phyloP scores from a whole-genome alignment of 495 filamentous ascomycete species.

The Annulohypoxylon moriforme region DNA sequence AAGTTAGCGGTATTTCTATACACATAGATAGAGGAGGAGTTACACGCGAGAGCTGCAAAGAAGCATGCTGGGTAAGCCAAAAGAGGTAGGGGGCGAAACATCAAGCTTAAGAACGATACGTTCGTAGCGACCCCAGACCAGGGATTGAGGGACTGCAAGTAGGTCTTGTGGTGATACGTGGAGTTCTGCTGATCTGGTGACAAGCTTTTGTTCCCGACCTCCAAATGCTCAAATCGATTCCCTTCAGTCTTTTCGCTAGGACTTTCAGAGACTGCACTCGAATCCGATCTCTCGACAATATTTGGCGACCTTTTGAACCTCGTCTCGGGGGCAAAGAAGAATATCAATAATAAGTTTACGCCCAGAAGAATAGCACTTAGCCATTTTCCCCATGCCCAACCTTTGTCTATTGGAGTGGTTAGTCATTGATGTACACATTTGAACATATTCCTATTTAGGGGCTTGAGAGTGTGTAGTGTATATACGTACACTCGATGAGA shows the following conservation, averaged over 20 bases:
- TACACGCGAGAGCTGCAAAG: constrained; percentile 19
- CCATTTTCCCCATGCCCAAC: constrained; percentile 26
- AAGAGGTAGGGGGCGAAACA: constrained; percentile 20
- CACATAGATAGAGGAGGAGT: neutral
- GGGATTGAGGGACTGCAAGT: constrained; percentile 7
- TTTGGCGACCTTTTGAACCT: constrained; percentile 8
- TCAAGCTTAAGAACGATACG: constrained; percentile 10
- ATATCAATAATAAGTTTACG: constrained; percentile 20
- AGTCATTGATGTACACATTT: neutral
- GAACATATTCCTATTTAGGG: neutral
- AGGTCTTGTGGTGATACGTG: constrained; percentile 7
- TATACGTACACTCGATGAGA: constrained; percentile 16
- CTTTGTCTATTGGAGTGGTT: neutral
- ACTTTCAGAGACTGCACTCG: neutral
- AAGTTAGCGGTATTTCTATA: neutral
- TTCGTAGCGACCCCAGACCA: constrained; percentile 11
- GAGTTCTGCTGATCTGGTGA: neutral
- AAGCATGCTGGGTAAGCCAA: constrained; percentile 22
- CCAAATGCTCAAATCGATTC: neutral
- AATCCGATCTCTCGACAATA: neutral
- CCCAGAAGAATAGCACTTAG: constrained; percentile 21
- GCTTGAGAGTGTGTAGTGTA: neutral
- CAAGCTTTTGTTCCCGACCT: neutral
- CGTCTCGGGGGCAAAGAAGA: constrained; percentile 24
- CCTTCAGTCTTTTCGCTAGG: constrained; percentile 1